Base-by-base conservation (phyloP, 768 basidiomycete genomes). In the Rhodosporidiobolus odoratus region DNA sequence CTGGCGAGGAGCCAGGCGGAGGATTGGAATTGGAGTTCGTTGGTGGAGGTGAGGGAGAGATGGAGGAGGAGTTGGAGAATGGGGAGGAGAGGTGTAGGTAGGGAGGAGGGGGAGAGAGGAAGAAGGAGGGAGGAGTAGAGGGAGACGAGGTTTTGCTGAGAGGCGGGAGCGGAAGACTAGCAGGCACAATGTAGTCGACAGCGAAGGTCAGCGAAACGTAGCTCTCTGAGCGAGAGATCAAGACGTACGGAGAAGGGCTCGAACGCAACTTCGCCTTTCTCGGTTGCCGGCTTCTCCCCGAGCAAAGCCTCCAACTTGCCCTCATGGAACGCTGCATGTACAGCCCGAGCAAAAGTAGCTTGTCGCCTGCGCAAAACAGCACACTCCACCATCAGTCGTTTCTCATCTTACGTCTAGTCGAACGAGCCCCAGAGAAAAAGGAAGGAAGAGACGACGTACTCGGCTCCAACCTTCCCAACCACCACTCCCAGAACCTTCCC, bases 401-500 rank as follows among this genome's bases (percentile, higher is more conserved):
- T n/a, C n/a, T n/a, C n/a, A n/a, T n/a, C n/a, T n/a, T n/a, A n/a
- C 48, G 48, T 17, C n/a, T 23, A 50, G 48, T 25, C 9, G 7
- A 17, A 50, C 12, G 8, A 23, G 15, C 15, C n/a, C 21, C 19
- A 21, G 40, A 10, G 21, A 3, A 34, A 23, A 9, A 25, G 0
- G 13, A 21, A 21, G 16, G 38, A 34, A 16, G 16, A 6, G 6
- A 5, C 16, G 6, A 85, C 92, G 80, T 73, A 96, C 95, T 85
- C 84, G 5, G 80, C 77, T 10, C 84, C 78, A 59, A 91, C 77
- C 17, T 85, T 84, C 79, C 88, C 88, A 6, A 87, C 83, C 5
- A 97, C 80, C 16, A 88, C 78, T 43, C 83, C 86, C 41, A 92
- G 81, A 32, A 96, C 86, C 62, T 85, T 84, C 2, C 85, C 87